These are phyloP conservation scores for Bruguiera parviflora DNA, from an alignment of 345 rosid genomes.

Conservation along the genomic window DNA sequence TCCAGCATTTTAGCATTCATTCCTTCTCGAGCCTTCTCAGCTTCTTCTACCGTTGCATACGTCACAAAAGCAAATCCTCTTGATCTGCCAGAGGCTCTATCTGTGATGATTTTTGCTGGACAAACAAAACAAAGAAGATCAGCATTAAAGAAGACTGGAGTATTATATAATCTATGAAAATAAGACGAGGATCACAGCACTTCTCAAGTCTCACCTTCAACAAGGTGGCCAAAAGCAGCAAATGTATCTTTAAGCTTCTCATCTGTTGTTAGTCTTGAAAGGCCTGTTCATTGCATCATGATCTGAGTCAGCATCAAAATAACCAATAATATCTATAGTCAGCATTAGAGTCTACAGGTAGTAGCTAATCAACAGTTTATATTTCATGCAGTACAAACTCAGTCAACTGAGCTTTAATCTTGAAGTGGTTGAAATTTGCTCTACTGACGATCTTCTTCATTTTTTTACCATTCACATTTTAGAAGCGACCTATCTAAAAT, in stretches of 20 bases:
- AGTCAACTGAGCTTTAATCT: too few relatives aligned
- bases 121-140: neutral
- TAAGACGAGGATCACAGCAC: neutral
- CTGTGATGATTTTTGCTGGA: constrained; percentile 66
- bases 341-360: too few relatives aligned
- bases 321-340: too few relatives aligned
- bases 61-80: constrained; percentile 84
- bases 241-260: constrained; percentile 75
- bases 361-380: too few relatives aligned
- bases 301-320: too few relatives aligned
- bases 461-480: too few relatives aligned
- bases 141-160: neutral
- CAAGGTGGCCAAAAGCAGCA: constrained; percentile 64
- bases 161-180: neutral
- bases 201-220: constrained; percentile 45
- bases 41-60: constrained; percentile 66
- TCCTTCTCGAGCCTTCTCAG: constrained; percentile 76
- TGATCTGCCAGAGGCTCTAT: constrained; percentile 66
- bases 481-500: too few relatives aligned
- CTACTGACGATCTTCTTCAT: too few relatives aligned
- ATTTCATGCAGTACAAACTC: too few relatives aligned
- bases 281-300: constrained; percentile 41
- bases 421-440: too few relatives aligned
- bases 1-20: constrained; percentile 89
- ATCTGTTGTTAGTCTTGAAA: constrained; percentile 67